phyloP scores from a whole-genome alignment of 140 eudicot species.

The Oenanthe javanica region DNA sequence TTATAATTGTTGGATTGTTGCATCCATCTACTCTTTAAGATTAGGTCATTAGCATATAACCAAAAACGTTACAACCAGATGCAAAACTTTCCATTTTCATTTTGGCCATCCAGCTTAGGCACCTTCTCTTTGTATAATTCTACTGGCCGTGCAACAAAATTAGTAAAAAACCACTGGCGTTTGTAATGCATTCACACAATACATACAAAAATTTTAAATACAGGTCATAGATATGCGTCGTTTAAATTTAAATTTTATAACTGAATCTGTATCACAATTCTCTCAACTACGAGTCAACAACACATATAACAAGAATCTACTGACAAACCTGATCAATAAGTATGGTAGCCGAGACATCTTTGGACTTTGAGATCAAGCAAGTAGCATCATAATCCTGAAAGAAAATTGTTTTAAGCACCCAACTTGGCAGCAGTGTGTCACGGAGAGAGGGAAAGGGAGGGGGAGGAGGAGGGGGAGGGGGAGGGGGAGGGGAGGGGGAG shows the following conservation, averaged over 20 bases:
- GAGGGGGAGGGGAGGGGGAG: not conserved
- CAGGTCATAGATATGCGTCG: not conserved
- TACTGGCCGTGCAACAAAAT: not conserved
- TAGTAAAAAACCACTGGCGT: not conserved
- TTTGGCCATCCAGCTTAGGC: not conserved
- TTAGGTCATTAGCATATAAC: not conserved
- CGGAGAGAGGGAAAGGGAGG: not conserved
- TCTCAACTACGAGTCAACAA: not conserved
- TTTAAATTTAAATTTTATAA: not conserved
- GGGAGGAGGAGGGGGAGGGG: not conserved
- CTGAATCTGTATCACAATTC: not conserved
- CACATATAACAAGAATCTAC: not conserved
- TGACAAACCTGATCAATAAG: constrained; percentile 79
- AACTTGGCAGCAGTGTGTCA: not conserved
- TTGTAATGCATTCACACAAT: not conserved
- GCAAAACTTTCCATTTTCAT: not conserved
- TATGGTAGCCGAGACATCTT: constrained; percentile 70
- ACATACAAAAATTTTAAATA: not conserved
- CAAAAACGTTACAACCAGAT: not conserved
- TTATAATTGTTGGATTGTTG: not conserved
- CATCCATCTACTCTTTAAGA: not conserved
- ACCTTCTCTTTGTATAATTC: not conserved
- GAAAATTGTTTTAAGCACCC: constrained; percentile 13
- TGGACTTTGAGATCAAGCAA: constrained; percentile 62
- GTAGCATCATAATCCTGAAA: constrained; percentile 96